A percentile compares a stretch with the other conserved stretches of the same genome.
These are phyloP conservation scores for Alternaria dauci DNA, from an alignment of 2,329 filamentous ascomycete genomes.

Conservation along the genomic window DNA sequence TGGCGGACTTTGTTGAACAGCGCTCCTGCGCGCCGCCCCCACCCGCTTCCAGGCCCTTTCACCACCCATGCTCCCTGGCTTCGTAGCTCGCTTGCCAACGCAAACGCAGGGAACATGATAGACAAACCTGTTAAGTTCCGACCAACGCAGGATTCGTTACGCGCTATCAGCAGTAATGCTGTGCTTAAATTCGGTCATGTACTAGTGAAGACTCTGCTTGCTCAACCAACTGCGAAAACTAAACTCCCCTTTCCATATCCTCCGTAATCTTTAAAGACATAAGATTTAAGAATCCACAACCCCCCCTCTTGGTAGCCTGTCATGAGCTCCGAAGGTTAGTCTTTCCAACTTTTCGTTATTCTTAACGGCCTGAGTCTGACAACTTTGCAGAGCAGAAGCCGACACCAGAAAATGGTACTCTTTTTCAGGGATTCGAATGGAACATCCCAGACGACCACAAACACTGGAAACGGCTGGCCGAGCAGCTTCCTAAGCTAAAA, in stretches of 20 bases:
- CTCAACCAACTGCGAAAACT: not conserved
- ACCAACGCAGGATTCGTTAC: constrained; percentile 7
- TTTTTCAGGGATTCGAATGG: constrained; percentile 79
- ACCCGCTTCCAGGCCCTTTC: constrained; percentile 6
- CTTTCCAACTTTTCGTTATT: not conserved
- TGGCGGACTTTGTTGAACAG: constrained; percentile 34
- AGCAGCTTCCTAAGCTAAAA: constrained; percentile 63
- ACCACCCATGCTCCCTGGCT: constrained; percentile 1
- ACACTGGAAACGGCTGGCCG: constrained; percentile 68
- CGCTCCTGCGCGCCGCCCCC: constrained; percentile 1
- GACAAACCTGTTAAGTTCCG: constrained; percentile 30
- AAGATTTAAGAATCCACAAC: not conserved
- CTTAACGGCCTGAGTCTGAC: constrained; percentile 11
- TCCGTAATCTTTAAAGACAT: not conserved
- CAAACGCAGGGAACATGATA: constrained; percentile 19
- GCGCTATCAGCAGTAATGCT: constrained; percentile 12
- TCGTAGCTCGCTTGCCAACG: constrained; percentile 10
- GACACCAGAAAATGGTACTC: constrained; percentile 52
- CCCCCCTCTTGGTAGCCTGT: not conserved
- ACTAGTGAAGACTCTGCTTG: constrained; percentile 1
- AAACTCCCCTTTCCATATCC: not conserved
- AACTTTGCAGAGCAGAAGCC: constrained; percentile 35
- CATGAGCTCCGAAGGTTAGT: constrained; percentile 42
- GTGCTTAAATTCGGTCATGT: constrained; percentile 17
- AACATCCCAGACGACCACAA: constrained; percentile 67